Base-by-base conservation (phyloP, 805 yeast species). In the Candida yuanshanica region DNA sequence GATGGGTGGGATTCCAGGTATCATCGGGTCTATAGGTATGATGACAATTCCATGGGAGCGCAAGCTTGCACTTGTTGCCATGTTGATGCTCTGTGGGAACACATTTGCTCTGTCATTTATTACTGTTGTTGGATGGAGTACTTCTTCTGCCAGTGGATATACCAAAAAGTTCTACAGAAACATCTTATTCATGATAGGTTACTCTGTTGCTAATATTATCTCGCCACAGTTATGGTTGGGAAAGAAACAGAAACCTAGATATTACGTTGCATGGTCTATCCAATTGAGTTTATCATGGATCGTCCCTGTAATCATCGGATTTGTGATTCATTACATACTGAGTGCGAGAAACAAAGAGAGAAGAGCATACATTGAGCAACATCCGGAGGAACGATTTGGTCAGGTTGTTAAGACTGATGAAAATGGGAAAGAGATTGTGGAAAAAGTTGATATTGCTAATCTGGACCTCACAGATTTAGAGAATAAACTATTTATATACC, bases 221-320 rank as follows among this genome's bases (percentile, higher is more conserved):
- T 70, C 79, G 4, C 81, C 82, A 5, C 82, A 76, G 53, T 51
- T 77, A 27, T 77, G 81, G 80, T 64, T 65, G 51, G 59, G 59
- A 24, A 49, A 45, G 23, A 44, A 39, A 16, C 66, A 59, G 46
- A 66, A 62, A 16, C 77, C 78, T 23, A 47, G 64, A 36, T 69
- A 66, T 45, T 46, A 51, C 34, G 56, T 62, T 5, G 69, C 75
- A 3, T 68, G 79, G 79, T 58, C 61, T 36, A 68, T 72, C 10
- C 78, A 72, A 46, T 69, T 74, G 35, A 70, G 69, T 11, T 48
- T 72, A 12, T 58, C 72, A 34, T 74, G 62, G 50, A 45, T 57
- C 22, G 23, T 49, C n/a, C 60, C 68, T 0, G 70, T 75, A 1
- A 42, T 55, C 3, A 36, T 68, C 25, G 55, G 62, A 5, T 44